These are phyloP conservation scores for Agapanthus africanus DNA, from an alignment of 106 monocot species.

Conservation along the genomic window DNA sequence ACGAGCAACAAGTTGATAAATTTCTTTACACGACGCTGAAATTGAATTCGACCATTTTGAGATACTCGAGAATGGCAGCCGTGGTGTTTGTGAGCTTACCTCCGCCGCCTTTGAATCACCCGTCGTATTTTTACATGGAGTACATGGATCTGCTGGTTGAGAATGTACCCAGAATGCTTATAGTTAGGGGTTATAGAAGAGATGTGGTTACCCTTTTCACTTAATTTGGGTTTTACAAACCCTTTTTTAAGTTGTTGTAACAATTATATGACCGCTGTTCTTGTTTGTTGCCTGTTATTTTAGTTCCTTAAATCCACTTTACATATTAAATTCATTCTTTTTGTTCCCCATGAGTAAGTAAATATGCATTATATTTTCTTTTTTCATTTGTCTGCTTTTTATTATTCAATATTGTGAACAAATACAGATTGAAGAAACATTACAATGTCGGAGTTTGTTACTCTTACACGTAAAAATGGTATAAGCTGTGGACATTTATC, in stretches of 20 bases:
- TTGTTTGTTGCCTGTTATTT: background rate
- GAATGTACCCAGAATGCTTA: constrained; percentile 85
- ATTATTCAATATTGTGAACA: background rate
- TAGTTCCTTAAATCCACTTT: background rate
- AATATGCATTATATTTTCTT: background rate
- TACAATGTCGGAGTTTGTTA: too few relatives aligned
- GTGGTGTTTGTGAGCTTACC: constrained; percentile 96
- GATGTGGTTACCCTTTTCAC: constrained; percentile 99
- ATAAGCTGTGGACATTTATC: too few relatives aligned
- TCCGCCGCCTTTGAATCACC: constrained; percentile 77
- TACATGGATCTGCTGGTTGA: constrained; percentile 97
- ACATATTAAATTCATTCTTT: constrained; percentile 13
- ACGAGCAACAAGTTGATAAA: constrained; percentile 88
- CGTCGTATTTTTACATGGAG: constrained; percentile 93
- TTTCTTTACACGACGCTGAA: constrained; percentile 90
- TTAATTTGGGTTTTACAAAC: constrained; percentile 9
- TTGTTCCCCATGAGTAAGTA: background rate
- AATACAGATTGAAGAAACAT: background rate
- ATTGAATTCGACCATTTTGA: constrained; percentile 79
- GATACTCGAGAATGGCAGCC: constrained; percentile 88
- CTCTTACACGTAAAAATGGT: too few relatives aligned
- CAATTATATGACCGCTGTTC: background rate
- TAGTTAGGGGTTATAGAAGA: constrained; percentile 86
- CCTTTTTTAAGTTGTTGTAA: background rate
- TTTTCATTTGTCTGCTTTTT: background rate